Conservation (phyloP, 495 filamentous ascomycete species). For the Penicillium soppii region DNA sequence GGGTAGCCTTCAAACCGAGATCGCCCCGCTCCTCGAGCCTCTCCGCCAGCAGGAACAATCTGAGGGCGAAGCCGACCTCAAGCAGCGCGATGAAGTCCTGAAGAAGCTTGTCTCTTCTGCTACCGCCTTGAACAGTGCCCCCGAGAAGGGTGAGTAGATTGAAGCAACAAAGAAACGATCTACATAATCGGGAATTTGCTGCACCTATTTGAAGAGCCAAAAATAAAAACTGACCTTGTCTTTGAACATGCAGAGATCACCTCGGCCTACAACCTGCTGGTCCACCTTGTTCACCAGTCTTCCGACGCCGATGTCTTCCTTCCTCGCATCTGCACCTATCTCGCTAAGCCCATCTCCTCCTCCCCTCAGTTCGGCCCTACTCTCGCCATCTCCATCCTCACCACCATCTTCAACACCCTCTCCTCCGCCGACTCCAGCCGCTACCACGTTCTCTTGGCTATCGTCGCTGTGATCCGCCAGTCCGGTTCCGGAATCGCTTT, state of each 20-base stretch:
- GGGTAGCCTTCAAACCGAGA: conserved; percentile 63
- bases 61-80: conserved; percentile 44
- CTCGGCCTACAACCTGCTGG: conserved; percentile 90
- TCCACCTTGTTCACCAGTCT: conserved; percentile 86
- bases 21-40: conserved; percentile 68
- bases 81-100: conserved; percentile 79
- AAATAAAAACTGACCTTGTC: conserved; percentile 14
- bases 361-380: conserved; percentile 81
- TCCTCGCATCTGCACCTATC: conserved; percentile 79
- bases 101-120: conserved; percentile 83
- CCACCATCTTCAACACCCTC: conserved; percentile 96
- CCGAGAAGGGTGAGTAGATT: conserved; percentile 80
- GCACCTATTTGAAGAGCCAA: not conserved
- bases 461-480: conserved; percentile 74
- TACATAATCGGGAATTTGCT: conserved; percentile 13
- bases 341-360: conserved; percentile 79
- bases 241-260: conserved; percentile 68
- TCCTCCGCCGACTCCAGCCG: conserved; percentile 69
- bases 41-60: conserved; percentile 50
- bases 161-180: conserved; percentile 14
- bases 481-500: conserved; percentile 67
- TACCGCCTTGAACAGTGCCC: conserved; percentile 68
- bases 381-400: conserved; percentile 81
- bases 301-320: conserved; percentile 82
- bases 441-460: conserved; percentile 84